A percentile compares a stretch with the other conserved stretches of the same genome.
phyloP scores from a whole-genome alignment of 495 filamentous ascomycete genomes.

The Penicillium ucsense region DNA sequence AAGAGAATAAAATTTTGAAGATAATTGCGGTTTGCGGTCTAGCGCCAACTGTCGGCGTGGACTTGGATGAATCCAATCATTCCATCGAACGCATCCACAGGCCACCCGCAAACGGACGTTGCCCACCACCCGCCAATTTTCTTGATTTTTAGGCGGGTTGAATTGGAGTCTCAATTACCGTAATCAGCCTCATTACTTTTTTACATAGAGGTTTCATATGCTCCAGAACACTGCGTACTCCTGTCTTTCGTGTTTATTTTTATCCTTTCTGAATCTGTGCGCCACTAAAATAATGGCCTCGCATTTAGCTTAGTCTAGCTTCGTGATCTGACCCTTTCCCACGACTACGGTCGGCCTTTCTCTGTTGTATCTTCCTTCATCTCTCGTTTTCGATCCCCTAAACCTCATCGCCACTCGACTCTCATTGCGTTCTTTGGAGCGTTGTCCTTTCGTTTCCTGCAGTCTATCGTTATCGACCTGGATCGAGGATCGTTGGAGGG shows the following conservation, averaged over 20 bases:
- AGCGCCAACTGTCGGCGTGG: neutral
- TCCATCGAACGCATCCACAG: neutral
- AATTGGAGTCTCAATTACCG: neutral
- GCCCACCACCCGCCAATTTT: constrained; percentile 3
- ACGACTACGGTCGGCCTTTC: neutral
- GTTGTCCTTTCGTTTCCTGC: constrained; percentile 9
- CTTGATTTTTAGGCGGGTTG: neutral
- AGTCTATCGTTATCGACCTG: constrained; percentile 1
- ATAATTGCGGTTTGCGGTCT: neutral
- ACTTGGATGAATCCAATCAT: neutral
- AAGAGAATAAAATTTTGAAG: neutral
- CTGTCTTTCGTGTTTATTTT: constrained; percentile 1
- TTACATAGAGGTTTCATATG: constrained; percentile 2
- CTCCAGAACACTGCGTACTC: neutral
- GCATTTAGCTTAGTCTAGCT: constrained; percentile 1
- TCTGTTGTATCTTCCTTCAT: neutral
- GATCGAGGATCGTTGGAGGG: neutral
- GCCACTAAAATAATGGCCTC: constrained; percentile 3
- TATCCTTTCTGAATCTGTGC: neutral
- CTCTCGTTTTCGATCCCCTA: neutral
- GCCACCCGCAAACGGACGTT: neutral
- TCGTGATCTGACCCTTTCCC: constrained; percentile 6
- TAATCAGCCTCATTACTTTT: constrained; percentile 2
- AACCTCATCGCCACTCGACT: neutral
- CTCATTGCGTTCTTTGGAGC: constrained; percentile 1